These are phyloP conservation scores for Zasmidium cellare DNA, from an alignment of 2,329 filamentous ascomycete species.

Conservation along the genomic window DNA sequence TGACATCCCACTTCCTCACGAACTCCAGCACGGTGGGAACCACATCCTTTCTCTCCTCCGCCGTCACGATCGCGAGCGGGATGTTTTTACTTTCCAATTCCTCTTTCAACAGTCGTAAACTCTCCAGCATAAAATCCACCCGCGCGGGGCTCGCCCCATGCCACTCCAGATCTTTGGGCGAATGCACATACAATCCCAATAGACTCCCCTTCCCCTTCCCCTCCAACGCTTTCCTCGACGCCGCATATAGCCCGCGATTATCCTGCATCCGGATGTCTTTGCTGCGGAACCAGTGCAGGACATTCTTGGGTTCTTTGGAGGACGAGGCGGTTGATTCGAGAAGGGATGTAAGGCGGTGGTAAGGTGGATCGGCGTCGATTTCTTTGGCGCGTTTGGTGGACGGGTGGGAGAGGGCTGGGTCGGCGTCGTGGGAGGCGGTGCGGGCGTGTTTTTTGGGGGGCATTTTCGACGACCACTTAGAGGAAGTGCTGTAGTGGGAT, in stretches of 20 bases:
- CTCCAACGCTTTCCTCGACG: conserved; percentile 47
- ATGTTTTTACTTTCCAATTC: conserved; percentile 49
- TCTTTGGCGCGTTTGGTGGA: conserved; percentile 52
- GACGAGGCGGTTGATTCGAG: conserved; percentile 41
- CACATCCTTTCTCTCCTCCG: conserved; percentile 44
- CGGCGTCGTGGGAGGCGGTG: conserved; percentile 20
- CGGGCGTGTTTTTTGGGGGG: conserved; percentile 23
- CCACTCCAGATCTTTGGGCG: conserved; percentile 51
- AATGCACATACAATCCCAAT: conserved; percentile 49
- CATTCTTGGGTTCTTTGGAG: conserved; percentile 41
- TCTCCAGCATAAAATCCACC: conserved; percentile 51
- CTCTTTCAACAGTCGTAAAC: conserved; percentile 45
- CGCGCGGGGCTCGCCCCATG: conserved; percentile 52
- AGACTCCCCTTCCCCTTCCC: conserved; percentile 43
- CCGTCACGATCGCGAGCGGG: conserved; percentile 48
- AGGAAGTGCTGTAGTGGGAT: not conserved
- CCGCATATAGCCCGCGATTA: conserved; percentile 49
- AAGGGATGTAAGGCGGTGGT: conserved; percentile 41
- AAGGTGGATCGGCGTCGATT: conserved; percentile 48
- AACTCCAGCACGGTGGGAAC: conserved; percentile 45
- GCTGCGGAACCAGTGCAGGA: conserved; percentile 54
- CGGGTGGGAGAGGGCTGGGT: conserved; percentile 45
- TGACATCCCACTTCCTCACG: conserved; percentile 45
- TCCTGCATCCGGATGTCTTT: conserved; percentile 54
- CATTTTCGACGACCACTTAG: conserved; percentile 5